phyloP scores from a whole-genome alignment of 2,329 filamentous ascomycete species.

The Epichloe gansuensis region DNA sequence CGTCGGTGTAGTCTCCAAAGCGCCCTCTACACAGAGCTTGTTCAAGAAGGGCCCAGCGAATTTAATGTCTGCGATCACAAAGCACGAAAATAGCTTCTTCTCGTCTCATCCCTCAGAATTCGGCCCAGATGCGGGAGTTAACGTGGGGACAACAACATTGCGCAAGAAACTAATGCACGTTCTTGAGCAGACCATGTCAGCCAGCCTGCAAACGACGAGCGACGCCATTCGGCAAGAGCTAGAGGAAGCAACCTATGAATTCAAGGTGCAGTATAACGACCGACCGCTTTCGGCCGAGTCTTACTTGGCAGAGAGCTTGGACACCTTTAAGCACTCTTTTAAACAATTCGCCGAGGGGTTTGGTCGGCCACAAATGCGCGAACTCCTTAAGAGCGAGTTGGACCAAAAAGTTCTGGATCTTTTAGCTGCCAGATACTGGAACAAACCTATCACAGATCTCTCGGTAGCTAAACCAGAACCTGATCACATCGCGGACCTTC shows the following conservation, averaged over 20 bases:
- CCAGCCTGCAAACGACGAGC: conserved; percentile 76
- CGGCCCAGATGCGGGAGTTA: conserved; percentile 58
- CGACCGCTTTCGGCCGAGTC: conserved; percentile 88
- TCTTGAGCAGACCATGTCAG: conserved; percentile 92
- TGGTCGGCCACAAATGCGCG: conserved; percentile 76
- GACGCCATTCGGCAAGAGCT: conserved; percentile 91
- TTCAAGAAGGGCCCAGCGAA: conserved; percentile 77
- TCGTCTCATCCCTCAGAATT: conserved; percentile 72
- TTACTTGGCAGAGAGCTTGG: conserved; percentile 87
- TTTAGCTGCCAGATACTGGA: conserved; percentile 92
- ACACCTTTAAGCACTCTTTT: conserved; percentile 96
- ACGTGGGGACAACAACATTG: conserved; percentile 72
- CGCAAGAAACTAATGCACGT: conserved; percentile 96
- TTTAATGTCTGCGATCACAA: conserved; percentile 67
- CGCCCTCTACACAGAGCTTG: conserved; percentile 56
- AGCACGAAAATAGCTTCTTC: conserved; percentile 84
- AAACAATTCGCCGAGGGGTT: conserved; percentile 87
- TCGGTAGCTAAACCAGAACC: conserved; percentile 51
- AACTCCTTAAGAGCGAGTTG: conserved; percentile 80
- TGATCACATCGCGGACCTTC: conserved; percentile 64
- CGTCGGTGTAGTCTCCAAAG: conserved; percentile 83
- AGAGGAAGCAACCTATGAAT: conserved; percentile 94
- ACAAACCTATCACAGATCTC: conserved; percentile 85
- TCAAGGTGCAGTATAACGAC: conserved; percentile 99
- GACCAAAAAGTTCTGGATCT: conserved; percentile 93